Base-by-base conservation (phyloP, 1,284 basidiomycete genomes). In the Trichosporon sp. region DNA sequence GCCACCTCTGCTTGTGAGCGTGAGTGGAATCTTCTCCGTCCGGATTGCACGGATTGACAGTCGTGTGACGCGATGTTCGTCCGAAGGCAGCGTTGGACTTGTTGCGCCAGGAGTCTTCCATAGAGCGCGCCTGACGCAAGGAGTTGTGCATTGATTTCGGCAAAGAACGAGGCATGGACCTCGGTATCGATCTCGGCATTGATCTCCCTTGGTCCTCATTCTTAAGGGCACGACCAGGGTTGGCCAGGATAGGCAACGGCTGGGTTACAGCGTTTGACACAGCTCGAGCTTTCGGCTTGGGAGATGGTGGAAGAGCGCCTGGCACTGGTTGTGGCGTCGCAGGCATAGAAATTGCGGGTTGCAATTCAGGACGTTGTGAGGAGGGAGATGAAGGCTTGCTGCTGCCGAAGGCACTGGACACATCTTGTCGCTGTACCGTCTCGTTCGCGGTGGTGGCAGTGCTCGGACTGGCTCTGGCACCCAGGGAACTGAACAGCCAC, bases 1-100 rank as follows among this genome's bases (percentile, higher is more conserved):
- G 89, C 93, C 94, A 94, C 19, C 91, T 83, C 37, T 89, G 83
- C 3, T 90, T 90, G 31, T 94, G 86, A 5, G 88, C 73, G 6
- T 69, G 67, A 40, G 64, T 7, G 19, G 21, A 25, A 13, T 52
- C 25, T 5, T 44, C 65, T 16, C 70, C 70, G 10, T 67, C 68
- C 13, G 78, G 79, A 33, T 78, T 77, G 52, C 78, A 81, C 1
- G 79, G 79, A 52, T 81, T 81, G 34, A 81, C 74, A 0, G 73
- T 76, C 23, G 74, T 73, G 60, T 76, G 77, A 19, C 74, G 70
- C 3, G 71, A 66, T 2, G 69, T 70, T n/a, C 71, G 71, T 9
- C 70, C 74, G 29, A 72, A 70, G 13, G 73, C 70, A 1, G 73
- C 71, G 19, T 72, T 69, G 1, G 64, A 60, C 61, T 69, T 71